These are phyloP conservation scores for Psilocybe sp. DNA, from an alignment of 768 basidiomycete genomes.

Conservation along the genomic window DNA sequence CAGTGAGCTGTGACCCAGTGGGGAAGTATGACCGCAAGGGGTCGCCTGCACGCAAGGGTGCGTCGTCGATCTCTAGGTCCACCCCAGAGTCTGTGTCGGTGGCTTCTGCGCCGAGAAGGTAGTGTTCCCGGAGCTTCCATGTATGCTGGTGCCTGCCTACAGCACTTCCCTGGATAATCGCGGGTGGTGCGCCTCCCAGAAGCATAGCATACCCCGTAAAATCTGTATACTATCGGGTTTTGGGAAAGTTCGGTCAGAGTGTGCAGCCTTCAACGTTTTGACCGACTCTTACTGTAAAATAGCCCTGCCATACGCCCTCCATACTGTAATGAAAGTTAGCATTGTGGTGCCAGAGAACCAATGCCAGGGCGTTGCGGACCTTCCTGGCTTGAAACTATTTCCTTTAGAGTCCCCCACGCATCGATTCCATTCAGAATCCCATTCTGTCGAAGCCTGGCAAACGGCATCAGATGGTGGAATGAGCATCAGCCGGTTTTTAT, in stretches of 20 bases:
- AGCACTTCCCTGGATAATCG: constrained; percentile 65
- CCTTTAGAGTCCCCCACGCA: constrained; percentile 38
- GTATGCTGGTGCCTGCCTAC: constrained; percentile 87
- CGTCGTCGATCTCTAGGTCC: constrained; percentile 25
- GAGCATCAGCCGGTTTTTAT: constrained; percentile 33
- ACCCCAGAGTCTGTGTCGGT: constrained; percentile 30
- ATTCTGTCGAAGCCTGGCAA: constrained; percentile 44
- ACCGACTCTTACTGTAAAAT: constrained; percentile 57
- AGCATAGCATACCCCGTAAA: constrained; percentile 82
- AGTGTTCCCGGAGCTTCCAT: constrained; percentile 82
- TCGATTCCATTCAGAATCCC: constrained; percentile 72
- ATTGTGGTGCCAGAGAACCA: no score
- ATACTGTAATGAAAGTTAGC: constrained; percentile 36
- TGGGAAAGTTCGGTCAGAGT: neutral
- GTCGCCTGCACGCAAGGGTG: constrained; percentile 54
- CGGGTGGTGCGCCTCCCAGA: constrained; percentile 64
- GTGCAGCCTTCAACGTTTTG: neutral
- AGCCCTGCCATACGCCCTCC: constrained; percentile 79
- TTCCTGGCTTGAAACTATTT: constrained; percentile 57
- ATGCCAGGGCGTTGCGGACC: constrained; percentile 24
- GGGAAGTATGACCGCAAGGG: constrained; percentile 55
- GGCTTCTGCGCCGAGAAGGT: constrained; percentile 38
- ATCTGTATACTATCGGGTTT: constrained; percentile 61
- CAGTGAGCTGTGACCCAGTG: constrained; percentile 43
- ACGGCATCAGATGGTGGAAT: constrained; percentile 28